Evolutionary conservation across 805 yeast genomes (phyloP).

Genomic region (Clavispora santaluciae): DNA sequence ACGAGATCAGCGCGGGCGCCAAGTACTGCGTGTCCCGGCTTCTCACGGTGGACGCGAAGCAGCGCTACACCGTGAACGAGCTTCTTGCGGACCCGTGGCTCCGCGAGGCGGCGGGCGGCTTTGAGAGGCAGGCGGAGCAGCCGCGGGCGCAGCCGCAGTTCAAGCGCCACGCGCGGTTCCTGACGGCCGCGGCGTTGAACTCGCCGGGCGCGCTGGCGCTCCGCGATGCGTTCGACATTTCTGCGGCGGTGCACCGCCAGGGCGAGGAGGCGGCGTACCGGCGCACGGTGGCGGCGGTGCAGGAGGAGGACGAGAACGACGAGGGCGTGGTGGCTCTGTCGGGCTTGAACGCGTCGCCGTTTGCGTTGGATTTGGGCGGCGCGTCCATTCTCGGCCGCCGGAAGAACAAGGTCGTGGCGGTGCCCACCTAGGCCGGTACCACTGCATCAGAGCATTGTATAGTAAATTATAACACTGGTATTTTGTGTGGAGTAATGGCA

Average conservation of each 20-base stretch:
- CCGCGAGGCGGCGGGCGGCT: constrained; percentile 6
- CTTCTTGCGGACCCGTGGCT: constrained; percentile 71
- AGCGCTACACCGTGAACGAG: constrained; percentile 64
- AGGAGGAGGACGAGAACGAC: constrained; percentile 37
- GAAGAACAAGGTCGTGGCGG: constrained; percentile 16
- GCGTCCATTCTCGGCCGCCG: constrained; percentile 50
- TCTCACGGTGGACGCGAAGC: constrained; percentile 64
- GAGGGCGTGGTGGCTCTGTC: constrained; percentile 25
- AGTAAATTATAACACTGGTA: too few species aligned
- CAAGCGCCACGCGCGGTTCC: constrained; percentile 1
- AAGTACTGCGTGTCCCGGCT: constrained; percentile 62
- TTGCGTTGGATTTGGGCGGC: constrained; percentile 46
- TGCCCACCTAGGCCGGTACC: constrained; percentile 5
- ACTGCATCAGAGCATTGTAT: not conserved
- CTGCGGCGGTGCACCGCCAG: constrained; percentile 79
- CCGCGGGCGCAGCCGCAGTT: not conserved
- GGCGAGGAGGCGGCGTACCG: constrained; percentile 54
- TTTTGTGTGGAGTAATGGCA: too few species aligned
- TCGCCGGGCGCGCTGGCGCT: constrained; percentile 77
- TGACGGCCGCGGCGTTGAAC: constrained; percentile 33
- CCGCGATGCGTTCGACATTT: constrained; percentile 81
- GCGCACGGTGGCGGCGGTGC: constrained; percentile 17
- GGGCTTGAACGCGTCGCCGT: constrained; percentile 35
- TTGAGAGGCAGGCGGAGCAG: not conserved
- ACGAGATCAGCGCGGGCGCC: constrained; percentile 68